phyloP scores from a whole-genome alignment of 768 basidiomycete species.

The Punctularia strigosozonata region DNA sequence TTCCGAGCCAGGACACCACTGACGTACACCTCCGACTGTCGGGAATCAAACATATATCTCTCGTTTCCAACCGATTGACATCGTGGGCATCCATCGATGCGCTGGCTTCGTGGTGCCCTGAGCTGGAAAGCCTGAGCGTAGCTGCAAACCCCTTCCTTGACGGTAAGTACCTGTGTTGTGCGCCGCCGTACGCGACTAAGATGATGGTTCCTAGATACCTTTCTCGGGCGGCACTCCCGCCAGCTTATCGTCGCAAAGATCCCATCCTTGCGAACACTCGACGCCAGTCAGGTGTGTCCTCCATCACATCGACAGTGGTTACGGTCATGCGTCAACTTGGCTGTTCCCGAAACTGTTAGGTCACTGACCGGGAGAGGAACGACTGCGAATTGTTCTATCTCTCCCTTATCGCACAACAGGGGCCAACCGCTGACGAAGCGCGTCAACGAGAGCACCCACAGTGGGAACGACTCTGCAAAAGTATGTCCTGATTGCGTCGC shows the following conservation, averaged over 20 bases:
- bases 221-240: slow-evolving; percentile 30
- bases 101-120: slow-evolving; percentile 57
- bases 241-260: slow-evolving; percentile 58
- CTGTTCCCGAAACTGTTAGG: no score
- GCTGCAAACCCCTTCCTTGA: slow-evolving; percentile 53
- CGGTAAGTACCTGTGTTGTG: slow-evolving; percentile 22
- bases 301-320: no score
- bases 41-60: slow-evolving; percentile 43
- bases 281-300: slow-evolving; percentile 46
- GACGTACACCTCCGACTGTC: slow-evolving; percentile 17
- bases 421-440: slow-evolving; percentile 29
- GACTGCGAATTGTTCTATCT: slow-evolving; percentile 82
- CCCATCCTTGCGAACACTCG: slow-evolving; percentile 47
- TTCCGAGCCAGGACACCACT: slow-evolving; percentile 22
- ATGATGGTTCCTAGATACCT: slow-evolving; percentile 19
- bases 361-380: slow-evolving; percentile 56
- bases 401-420: slow-evolving; percentile 43
- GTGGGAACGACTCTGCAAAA: slow-evolving; percentile 50
- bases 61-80: slow-evolving; percentile 48
- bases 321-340: no score
- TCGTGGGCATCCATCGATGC: slow-evolving; percentile 57
- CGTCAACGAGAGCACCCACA: slow-evolving; percentile 44
- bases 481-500: no score
- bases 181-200: neutral
- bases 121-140: slow-evolving; percentile 47